These are phyloP conservation scores for Plasmodium berghei DNA, from an alignment of 169 alveolate species.

Conservation along the genomic window DNA sequence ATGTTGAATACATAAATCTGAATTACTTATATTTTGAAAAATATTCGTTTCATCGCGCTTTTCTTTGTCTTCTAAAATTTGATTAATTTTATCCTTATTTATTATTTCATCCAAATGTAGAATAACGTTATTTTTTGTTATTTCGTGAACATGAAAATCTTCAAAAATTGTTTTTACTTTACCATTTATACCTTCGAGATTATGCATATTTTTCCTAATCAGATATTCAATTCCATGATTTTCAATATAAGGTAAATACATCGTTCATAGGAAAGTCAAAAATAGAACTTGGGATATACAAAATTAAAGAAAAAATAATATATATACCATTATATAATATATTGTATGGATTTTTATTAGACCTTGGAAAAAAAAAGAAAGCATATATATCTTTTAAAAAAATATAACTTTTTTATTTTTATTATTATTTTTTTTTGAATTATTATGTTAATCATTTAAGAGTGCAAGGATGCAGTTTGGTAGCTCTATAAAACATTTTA, in stretches of 20 bases:
- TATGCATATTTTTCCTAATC: constrained; percentile 28
- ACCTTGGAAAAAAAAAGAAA: background rate
- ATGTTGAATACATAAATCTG: constrained; percentile 8
- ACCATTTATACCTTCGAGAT: constrained; percentile 68
- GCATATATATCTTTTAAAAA: no score
- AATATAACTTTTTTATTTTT: background rate
- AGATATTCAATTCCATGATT: constrained; percentile 69
- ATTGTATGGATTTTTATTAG: background rate
- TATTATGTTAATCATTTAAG: no score
- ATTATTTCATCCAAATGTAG: constrained; percentile 65
- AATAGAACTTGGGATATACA: background rate
- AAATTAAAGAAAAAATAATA: background rate
- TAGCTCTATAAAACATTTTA: no score
- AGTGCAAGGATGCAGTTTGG: no score
- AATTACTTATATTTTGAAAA: constrained; percentile 18
- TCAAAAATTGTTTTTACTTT: constrained; percentile 78
- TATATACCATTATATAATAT: background rate
- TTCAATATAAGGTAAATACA: background rate
- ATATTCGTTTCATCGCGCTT: constrained; percentile 35
- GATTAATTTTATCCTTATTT: constrained; percentile 52
- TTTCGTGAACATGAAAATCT: constrained; percentile 83
- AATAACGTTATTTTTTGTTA: constrained; percentile 63
- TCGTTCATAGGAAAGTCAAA: background rate
- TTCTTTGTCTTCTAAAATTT: constrained; percentile 34
- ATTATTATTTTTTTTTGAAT: background rate